phyloP scores from a whole-genome alignment of 208 protist genomes.

The Angomonas ambiguus region DNA sequence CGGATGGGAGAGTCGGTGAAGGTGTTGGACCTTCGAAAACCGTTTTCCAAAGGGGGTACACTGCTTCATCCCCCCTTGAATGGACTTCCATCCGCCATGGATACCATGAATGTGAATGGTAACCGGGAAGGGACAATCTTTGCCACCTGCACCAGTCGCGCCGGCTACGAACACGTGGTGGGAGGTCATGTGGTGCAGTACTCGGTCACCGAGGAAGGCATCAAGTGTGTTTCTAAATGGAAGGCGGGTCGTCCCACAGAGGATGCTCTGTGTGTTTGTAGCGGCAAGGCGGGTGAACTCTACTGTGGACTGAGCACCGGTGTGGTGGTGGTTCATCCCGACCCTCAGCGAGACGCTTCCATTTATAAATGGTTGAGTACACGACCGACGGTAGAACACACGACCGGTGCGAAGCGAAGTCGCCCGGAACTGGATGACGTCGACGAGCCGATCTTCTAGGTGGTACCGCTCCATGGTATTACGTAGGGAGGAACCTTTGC shows the following conservation, averaged over 20 bases:
- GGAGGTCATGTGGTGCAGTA: slow-evolving; percentile 71
- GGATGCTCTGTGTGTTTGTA: slow-evolving; percentile 56
- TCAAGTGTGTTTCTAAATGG: slow-evolving; percentile 20
- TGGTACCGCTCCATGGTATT: too few species aligned
- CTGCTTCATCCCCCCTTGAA: slow-evolving; percentile 14
- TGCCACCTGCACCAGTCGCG: slow-evolving; percentile 51
- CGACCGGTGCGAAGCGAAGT: background rate
- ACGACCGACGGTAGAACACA: slow-evolving; percentile 27
- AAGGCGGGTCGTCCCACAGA: slow-evolving; percentile 35
- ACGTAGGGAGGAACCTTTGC: too few species aligned
- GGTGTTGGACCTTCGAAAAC: slow-evolving; percentile 44
- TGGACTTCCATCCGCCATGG: slow-evolving; percentile 29
- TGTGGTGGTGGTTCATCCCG: slow-evolving; percentile 41
- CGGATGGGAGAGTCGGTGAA: slow-evolving; percentile 33
- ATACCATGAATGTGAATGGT: slow-evolving; percentile 37
- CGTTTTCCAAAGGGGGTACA: background rate
- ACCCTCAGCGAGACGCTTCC: background rate
- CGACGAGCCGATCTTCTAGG: background rate
- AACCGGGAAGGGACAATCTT: slow-evolving; percentile 14
- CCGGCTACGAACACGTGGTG: slow-evolving; percentile 30
- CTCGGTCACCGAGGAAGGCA: slow-evolving; percentile 7
- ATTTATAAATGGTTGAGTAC: slow-evolving; percentile 36
- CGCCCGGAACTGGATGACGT: background rate
- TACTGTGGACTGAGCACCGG: slow-evolving; percentile 61
- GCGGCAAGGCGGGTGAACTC: slow-evolving; percentile 30